These are phyloP conservation scores for Backusella macrospora DNA, from an alignment of 192 early-diverging fungal genomes.

Conservation along the genomic window DNA sequence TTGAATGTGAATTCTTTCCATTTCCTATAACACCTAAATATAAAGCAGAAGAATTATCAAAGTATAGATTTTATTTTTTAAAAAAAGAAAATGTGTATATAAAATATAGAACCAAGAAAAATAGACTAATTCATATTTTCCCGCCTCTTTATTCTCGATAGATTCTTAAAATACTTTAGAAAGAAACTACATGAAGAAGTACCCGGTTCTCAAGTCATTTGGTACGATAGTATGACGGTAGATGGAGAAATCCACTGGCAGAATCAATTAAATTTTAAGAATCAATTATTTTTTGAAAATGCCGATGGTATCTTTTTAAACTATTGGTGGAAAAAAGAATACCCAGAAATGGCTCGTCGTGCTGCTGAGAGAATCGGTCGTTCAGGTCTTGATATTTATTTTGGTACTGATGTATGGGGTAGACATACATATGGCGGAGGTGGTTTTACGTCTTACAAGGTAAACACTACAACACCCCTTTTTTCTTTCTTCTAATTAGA, in stretches of 20 bases:
- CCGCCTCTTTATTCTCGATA: conserved; percentile 32
- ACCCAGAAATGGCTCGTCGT: conserved; percentile 36
- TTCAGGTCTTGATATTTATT: conserved; percentile 51
- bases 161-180: conserved; percentile 48
- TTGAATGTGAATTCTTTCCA: conserved; percentile 53
- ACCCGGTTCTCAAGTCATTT: conserved; percentile 54
- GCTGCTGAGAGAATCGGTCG: conserved; percentile 41
- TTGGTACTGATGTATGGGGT: conserved; percentile 72
- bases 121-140: no score
- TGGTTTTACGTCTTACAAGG: conserved; percentile 41
- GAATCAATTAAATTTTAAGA: conserved; percentile 53
- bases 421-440: conserved; percentile 61
- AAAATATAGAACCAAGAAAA: no score
- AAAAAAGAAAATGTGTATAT: conserved; percentile 14
- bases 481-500: neutral
- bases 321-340: conserved; percentile 44
- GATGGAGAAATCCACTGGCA: conserved; percentile 61
- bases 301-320: conserved; percentile 55
- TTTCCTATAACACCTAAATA: conserved; percentile 24
- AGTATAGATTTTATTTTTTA: conserved; percentile 4
- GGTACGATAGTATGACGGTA: conserved; percentile 66
- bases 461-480: neutral
- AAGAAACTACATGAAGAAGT: conserved; percentile 49
- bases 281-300: conserved; percentile 57
- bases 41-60: conserved; percentile 34